These are phyloP conservation scores for Gigaspora rosea DNA, from an alignment of 192 early-diverging fungal genomes.

Conservation along the genomic window DNA sequence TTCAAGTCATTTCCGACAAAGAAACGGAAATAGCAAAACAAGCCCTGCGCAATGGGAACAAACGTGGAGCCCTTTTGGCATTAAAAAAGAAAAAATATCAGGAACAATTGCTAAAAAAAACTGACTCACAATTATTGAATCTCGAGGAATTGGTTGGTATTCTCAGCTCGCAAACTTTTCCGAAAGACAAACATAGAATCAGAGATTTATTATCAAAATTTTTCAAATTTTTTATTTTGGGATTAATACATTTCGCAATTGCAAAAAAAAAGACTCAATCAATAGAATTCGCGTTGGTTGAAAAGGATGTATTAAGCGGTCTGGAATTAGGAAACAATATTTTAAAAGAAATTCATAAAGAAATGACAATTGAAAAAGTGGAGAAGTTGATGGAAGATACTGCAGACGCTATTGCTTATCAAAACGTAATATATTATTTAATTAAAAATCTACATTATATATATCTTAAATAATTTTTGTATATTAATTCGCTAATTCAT, in stretches of 20 bases:
- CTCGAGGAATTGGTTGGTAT: constrained; percentile 80
- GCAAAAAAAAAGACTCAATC: constrained; percentile 58
- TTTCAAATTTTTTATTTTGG: no score
- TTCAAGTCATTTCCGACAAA: constrained; percentile 76
- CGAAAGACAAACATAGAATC: neutral
- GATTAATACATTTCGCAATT: neutral
- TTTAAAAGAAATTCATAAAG: constrained; percentile 80
- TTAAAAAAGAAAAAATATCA: constrained; percentile 97
- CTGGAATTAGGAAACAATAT: constrained; percentile 84
- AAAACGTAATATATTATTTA: constrained; percentile 62
- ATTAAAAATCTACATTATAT: no score
- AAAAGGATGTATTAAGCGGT: constrained; percentile 85
- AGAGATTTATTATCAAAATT: neutral
- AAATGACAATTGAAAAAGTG: constrained; percentile 88
- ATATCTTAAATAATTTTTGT: no score
- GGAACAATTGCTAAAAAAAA: constrained; percentile 81
- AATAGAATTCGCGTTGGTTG: constrained; percentile 92
- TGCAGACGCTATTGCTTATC: constrained; percentile 93
- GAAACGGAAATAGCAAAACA: constrained; percentile 80
- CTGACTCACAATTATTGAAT: constrained; percentile 85
- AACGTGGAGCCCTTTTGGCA: constrained; percentile 81
- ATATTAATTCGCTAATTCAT: no score
- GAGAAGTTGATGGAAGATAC: constrained; percentile 96
- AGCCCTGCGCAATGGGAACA: constrained; percentile 74
- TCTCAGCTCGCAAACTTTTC: neutral